phyloP scores from a whole-genome alignment of 257 asterid species.

The Solanum rostratum region DNA sequence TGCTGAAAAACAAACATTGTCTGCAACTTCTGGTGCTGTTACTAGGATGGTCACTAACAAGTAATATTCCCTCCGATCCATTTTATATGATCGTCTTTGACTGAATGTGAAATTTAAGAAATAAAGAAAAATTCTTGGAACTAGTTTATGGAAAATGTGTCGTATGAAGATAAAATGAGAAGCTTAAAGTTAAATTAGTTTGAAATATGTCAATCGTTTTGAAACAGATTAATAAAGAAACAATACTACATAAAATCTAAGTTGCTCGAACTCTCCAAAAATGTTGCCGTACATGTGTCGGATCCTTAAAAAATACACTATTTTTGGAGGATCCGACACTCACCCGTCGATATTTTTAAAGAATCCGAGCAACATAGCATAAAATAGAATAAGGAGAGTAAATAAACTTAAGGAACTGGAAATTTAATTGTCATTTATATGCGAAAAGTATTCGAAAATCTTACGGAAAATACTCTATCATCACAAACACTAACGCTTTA shows the following conservation, averaged over 20 bases:
- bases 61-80: neutral
- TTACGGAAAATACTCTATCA: too few relatives aligned
- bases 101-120: neutral
- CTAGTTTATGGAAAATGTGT: neutral
- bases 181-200: neutral
- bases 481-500: too few relatives aligned
- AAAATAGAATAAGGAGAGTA: too few relatives aligned
- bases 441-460: neutral
- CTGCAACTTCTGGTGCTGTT: constrained; percentile 75
- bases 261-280: too few relatives aligned
- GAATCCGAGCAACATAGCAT: too few relatives aligned
- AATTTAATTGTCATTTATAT: neutral
- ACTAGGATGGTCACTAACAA: constrained; percentile 46
- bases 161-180: neutral
- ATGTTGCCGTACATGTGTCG: too few relatives aligned
- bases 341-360: too few relatives aligned
- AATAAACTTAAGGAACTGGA: too few relatives aligned
- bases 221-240: neutral
- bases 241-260: neutral
- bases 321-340: too few relatives aligned
- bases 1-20: constrained; percentile 61
- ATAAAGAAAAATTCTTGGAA: neutral
- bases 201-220: neutral
- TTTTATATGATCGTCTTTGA: neutral
- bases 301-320: too few relatives aligned